These are phyloP conservation scores for Desmodesmus armatus DNA, from an alignment of 139 green algal species.

Conservation along the genomic window DNA sequence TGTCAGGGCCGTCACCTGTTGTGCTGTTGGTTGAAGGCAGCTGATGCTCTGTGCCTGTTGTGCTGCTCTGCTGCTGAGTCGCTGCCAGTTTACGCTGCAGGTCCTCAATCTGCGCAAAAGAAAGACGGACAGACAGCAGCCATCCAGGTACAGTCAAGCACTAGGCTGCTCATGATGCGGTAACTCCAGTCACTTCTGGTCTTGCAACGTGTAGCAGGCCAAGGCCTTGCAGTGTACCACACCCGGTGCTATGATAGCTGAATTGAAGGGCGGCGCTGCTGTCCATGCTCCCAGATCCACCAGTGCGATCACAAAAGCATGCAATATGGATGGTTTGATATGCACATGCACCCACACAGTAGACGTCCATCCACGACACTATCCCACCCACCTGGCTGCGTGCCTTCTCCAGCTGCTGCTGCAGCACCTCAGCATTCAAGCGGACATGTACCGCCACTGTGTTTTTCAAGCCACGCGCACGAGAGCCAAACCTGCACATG, in stretches of 20 bases:
- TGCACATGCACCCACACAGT: too few species aligned
- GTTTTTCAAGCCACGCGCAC: constrained; percentile 72
- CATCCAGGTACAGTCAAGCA: neutral
- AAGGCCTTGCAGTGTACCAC: neutral
- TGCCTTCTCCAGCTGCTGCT: constrained; percentile 44
- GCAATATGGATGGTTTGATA: too few species aligned
- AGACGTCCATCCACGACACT: too few species aligned
- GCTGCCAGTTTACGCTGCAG: constrained; percentile 5
- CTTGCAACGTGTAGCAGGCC: neutral
- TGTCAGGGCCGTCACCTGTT: neutral
- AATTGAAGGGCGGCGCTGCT: neutral
- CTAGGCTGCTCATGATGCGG: neutral
- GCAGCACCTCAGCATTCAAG: constrained; percentile 45
- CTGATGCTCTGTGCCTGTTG: neutral
- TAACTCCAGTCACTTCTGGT: neutral
- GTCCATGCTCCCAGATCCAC: too few species aligned
- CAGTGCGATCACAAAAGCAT: too few species aligned
- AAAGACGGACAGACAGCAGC: neutral
- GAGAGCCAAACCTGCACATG: constrained; percentile 46
- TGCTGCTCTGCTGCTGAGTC: neutral
- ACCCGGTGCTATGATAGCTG: neutral
- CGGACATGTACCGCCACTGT: constrained; percentile 54
- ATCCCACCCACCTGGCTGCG: too few species aligned
- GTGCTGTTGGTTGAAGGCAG: neutral
- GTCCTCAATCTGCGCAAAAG: constrained; percentile 22